These are phyloP conservation scores for Boehmeria nivea DNA, from an alignment of 306 rosid genomes.

Conservation along the genomic window DNA sequence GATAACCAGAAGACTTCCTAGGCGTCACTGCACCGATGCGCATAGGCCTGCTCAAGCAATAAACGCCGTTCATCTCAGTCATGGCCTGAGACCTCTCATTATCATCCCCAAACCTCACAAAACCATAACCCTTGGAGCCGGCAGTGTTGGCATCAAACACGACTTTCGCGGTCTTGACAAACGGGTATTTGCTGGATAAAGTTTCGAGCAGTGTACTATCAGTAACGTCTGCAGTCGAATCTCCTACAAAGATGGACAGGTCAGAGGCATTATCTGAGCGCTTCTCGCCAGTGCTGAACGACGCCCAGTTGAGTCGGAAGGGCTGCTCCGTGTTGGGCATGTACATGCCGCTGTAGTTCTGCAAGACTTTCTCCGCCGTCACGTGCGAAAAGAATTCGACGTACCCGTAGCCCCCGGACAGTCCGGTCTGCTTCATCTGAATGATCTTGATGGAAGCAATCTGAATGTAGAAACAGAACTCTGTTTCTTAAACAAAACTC, in stretches of 20 bases:
- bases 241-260: constrained; percentile 94
- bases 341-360: constrained; percentile 50
- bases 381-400: constrained; percentile 74
- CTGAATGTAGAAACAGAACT: constrained; percentile 31
- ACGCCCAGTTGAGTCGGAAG: constrained; percentile 93
- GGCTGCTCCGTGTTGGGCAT: constrained; percentile 91
- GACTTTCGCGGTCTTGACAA: constrained; percentile 92
- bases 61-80: constrained; percentile 80
- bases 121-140: constrained; percentile 95
- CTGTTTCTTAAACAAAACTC: neutral
- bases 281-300: constrained; percentile 84
- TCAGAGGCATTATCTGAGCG: constrained; percentile 83
- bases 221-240: constrained; percentile 87
- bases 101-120: constrained; percentile 95
- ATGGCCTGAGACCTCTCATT: constrained; percentile 75
- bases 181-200: constrained; percentile 67
- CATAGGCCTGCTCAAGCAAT: constrained; percentile 93
- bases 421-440: constrained; percentile 79
- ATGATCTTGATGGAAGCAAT: constrained; percentile 76
- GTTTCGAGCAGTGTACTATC: constrained; percentile 76
- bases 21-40: constrained; percentile 96
- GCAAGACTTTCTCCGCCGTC: constrained; percentile 79
- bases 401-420: constrained; percentile 91
- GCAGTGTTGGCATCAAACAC: constrained; percentile 92
- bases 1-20: constrained; percentile 84